Conservation (phyloP, 1,284 basidiomycete genomes). For the Cutaneotrichosporon sp. region DNA sequence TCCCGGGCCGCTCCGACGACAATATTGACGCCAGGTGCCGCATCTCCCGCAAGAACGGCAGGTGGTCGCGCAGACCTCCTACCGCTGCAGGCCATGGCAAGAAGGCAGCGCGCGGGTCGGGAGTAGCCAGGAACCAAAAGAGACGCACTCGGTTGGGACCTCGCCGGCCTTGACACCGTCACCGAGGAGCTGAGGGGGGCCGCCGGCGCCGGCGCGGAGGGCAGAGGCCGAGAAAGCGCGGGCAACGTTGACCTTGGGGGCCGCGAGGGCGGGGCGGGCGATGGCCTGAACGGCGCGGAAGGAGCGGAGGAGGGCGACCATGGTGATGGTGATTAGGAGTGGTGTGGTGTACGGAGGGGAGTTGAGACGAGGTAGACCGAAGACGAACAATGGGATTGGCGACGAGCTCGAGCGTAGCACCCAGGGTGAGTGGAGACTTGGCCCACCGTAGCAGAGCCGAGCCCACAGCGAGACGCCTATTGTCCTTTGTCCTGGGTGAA, state of each 20-base stretch:
- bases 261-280: slow-evolving; percentile 21
- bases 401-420: not conserved
- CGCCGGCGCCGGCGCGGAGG: slow-evolving; percentile 26
- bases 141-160: slow-evolving; percentile 46
- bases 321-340: slow-evolving; percentile 16
- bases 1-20: slow-evolving; percentile 3
- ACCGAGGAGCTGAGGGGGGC: slow-evolving; percentile 32
- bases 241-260: slow-evolving; percentile 10
- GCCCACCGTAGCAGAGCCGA: not conserved
- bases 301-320: slow-evolving; percentile 39
- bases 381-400: slow-evolving; percentile 7
- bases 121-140: not conserved
- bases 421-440: not conserved
- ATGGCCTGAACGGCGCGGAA: slow-evolving; percentile 27
- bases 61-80: no score
- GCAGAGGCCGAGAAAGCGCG: slow-evolving; percentile 43
- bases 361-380: slow-evolving; percentile 1
- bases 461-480: not conserved
- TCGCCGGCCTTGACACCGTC: slow-evolving; percentile 22
- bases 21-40: no score
- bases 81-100: no score
- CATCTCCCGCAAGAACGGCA: no score
- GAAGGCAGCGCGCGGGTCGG: no score
- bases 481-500: not conserved
- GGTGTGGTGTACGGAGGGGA: slow-evolving; percentile 5